Evolutionary conservation across 1,284 basidiomycete species (phyloP), one percentile per base, ranked within the genome.

Genomic region (Cutaneotrichosporon cavernicola): DNA sequence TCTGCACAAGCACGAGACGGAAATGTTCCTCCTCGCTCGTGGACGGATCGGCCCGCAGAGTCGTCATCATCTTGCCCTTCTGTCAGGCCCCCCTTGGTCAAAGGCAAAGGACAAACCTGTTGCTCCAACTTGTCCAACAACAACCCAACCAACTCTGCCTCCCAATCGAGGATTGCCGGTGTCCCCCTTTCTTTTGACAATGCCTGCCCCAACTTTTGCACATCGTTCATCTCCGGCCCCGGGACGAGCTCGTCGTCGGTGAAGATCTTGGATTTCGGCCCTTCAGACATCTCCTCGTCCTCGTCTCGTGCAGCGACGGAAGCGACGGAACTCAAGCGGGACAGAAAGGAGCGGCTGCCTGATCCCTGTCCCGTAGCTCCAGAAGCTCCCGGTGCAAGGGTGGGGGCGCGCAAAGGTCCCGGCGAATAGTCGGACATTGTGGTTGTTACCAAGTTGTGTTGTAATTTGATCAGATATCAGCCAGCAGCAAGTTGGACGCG

Each of bases 1-100:
- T 93, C 80, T 94, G 91, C 0, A 92, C 92, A 55, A 96, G 87
- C 82, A 92, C 89, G 50, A 94, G 89, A 67, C 91, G 85, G 70
- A 93, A 89, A 74, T 97, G 92, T 69, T 96, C 92, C 68, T 95
- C 92, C 73, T 94, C 91, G 1, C 88, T 89, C 1, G 90, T 88
- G 43, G 86, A 84, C 0, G 90, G 89, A 76, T 94, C 91, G 31
- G 86, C 86, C 7, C 89, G 85, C 30, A 95, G 81, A 14, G 80
- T 75, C 16, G 73, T 68, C 14, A 83, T 80, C 76, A 84, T 81
- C 63, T 80, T 79, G 69, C 68, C 64, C 76, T 75, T 63, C 16
- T 1, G 43, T 53, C 18, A 55, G 50, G 50, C 50, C 5, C 14
- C 30, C 22, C 21, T 26, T 26, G 2, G 26, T 26, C 26, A 26